Base-by-base conservation (phyloP, 805 yeast genomes). In the Metschnikowia gelsemii region DNA sequence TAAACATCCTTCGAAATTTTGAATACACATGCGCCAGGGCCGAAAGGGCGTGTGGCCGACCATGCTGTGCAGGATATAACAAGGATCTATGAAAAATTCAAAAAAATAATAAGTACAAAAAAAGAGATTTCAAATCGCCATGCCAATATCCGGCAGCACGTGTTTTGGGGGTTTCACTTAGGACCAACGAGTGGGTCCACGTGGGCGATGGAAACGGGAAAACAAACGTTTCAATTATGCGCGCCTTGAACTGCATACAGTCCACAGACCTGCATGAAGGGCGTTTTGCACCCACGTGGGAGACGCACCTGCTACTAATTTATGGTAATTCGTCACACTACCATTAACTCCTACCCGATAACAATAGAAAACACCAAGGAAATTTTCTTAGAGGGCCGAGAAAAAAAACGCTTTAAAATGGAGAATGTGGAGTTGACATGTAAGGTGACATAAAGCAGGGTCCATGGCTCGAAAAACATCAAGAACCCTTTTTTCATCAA, bases 261-360 rank as follows among this genome's bases (percentile, higher is more conserved):
- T n/a, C n/a, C n/a, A n/a, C n/a, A n/a, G n/a, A n/a, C n/a, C n/a
- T n/a, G n/a, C n/a, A n/a, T n/a, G n/a, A n/a, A n/a, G n/a, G n/a
- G n/a, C n/a, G n/a, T 26, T 46, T 43, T 31, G 47, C 45, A 42
- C 49, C 51, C 51, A 47, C 51, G 51, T 47, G 51, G 51, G 20
- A 26, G 16, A 28, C 39, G 32, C 34, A 36, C 9, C 24, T 8
- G 9, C 19, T 8, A 12, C 20, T 40, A 40, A 27, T 36, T 35
- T 42, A n/a, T 21, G 47, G 51, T 34, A 47, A 45, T 25, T 34
- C 19, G 47, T 47, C 51, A 47, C 51, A 45, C 51, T 47, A 47
- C 50, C 35, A 18, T 32, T 13, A 7, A 13, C 32, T 13, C 32
- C 24, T 29, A 39, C 33, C 40, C 35, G 36, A 19, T 5, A 11